Percentiles rank a stretch among this genome's conserved stretches.
Conservation (phyloP, 2,329 filamentous ascomycete species). For the Plenodomus lindquistii region DNA sequence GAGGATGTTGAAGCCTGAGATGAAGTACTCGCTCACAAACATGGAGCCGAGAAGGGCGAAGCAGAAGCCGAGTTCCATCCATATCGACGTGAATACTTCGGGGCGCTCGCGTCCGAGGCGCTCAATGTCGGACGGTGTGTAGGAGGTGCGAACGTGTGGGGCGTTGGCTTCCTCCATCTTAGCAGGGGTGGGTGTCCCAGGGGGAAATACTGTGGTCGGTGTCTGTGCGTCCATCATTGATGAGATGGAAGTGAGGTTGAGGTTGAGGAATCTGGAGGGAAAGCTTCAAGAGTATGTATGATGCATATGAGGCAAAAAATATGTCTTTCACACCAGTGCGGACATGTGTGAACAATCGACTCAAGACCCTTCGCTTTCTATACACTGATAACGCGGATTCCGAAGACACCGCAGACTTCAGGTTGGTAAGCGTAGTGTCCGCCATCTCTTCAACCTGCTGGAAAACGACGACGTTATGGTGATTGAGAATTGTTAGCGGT, state of each 20-base stretch:
- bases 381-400: conserved; percentile 10
- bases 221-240: not conserved
- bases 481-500: too few species aligned
- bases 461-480: too few species aligned
- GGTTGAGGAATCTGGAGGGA: not conserved
- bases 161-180: conserved; percentile 19
- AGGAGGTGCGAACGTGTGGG: conserved; percentile 15
- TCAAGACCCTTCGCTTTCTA: conserved; percentile 13
- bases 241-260: not conserved
- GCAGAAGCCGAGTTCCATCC: conserved; percentile 65
- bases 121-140: conserved; percentile 53
- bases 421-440: conserved; percentile 5
- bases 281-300: not conserved
- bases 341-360: not conserved
- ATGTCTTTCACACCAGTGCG: not conserved
- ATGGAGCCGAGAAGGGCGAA: conserved; percentile 66
- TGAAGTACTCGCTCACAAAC: conserved; percentile 71
- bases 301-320: not conserved
- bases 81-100: conserved; percentile 55
- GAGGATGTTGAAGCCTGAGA: conserved; percentile 73
- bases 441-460: conserved; percentile 21
- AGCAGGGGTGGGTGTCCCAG: not conserved
- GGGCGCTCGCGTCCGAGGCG: conserved; percentile 66
- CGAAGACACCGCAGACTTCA: conserved; percentile 12
- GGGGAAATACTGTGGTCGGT: not conserved